Base-by-base conservation (phyloP, 371 early-diverging fungal species). In the Mortierella sp. region DNA sequence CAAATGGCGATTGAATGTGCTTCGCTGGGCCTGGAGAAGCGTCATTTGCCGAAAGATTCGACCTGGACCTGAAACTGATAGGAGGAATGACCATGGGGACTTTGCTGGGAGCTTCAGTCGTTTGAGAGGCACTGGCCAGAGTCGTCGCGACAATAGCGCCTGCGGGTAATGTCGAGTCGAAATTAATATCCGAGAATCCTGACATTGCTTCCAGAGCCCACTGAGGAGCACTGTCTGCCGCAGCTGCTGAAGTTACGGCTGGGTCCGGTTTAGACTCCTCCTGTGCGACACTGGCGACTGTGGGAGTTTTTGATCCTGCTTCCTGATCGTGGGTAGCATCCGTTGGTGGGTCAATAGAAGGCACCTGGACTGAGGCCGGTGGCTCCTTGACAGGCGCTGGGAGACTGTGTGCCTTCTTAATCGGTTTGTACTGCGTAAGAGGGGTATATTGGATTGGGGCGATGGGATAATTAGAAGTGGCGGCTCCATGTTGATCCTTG, bases 361-460 rank as follows among this genome's bases (percentile, higher is more conserved):
- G 52, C 28, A 76, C 48, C 58, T 57, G 74, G 10, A 31, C 72
- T 11, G 50, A 24, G 4, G 65, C 63, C 3, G 70, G 38, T 6
- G 50, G 50, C 10, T 83, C 83, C 74, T 76, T 83, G 52, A 58
- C 50, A n/a, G 63, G 21, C 4, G 54, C 68, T 1, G 50, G n/a
- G 24, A 70, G 71, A 44, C 79, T 79, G 19, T 78, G 80, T 50
- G 76, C 47, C 42, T 84, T 80, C 55, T 80, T 84, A 28, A 75
- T 78, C 10, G 70, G 31, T 28, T 73, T 86, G 73, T 86, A 86
- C 50, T 80, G 80, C 10, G 86, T 86, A 55, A 82, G 73, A 3
- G 86, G 86, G 82, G 86, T 86, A 86, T 86, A 86, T 75, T 82
- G 82, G 44, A 86, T 82, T 13, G 79, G 80, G 24, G 78, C 74